Base-by-base conservation (phyloP, 805 yeast species). In the Suhomyces faveliae region DNA sequence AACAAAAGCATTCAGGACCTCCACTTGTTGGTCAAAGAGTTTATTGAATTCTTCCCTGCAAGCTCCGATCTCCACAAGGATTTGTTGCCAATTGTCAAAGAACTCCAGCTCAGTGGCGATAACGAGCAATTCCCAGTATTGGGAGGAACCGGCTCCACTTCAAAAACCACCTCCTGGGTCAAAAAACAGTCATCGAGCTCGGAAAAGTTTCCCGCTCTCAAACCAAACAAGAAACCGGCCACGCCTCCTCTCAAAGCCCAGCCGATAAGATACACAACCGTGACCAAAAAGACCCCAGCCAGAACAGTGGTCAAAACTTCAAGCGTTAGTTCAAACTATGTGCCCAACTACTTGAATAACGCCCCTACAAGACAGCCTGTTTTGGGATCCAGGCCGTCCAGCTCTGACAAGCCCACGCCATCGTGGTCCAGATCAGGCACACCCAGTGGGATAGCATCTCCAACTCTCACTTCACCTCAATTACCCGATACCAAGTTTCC, bases 21-120 rank as follows among this genome's bases (percentile, higher is more conserved):
- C 12, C 70, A 76, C 48, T 62, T 86, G 5, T 64, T 89, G 40
- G 51, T 88, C 5, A 76, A 74, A 46, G 92, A 87, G 53, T 68
- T 85, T 45, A 67, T 83, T 3, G 85, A 84, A 52, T 62, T 84
- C 2, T 79, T 76, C 54, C 76, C 83, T 0, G 57, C 67, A 13
- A 64, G 65, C n/a, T 74, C 85, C 0, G 57, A 67, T 0, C 74
- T 78, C 48, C 66, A 71, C 35, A 69, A 67, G 35, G 76, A 73
- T 46, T 58, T 78, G 61, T 54, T 56, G 24, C 38, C 48, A 29
- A 62, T 55, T 43, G 53, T 57, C 57, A 53, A 60, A 52, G 61
- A 46, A 44, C 55, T 43, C 51, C 52, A 25, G 45, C 59, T 33
- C 47, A 62, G 51, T n/a, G 45, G 46, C 25, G 56, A 51, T 15